Percentiles rank a stretch among this genome's conserved stretches.
These are phyloP conservation scores for Plasmopara viticola DNA, from an alignment of 352 stramenopile species.

Conservation along the genomic window DNA sequence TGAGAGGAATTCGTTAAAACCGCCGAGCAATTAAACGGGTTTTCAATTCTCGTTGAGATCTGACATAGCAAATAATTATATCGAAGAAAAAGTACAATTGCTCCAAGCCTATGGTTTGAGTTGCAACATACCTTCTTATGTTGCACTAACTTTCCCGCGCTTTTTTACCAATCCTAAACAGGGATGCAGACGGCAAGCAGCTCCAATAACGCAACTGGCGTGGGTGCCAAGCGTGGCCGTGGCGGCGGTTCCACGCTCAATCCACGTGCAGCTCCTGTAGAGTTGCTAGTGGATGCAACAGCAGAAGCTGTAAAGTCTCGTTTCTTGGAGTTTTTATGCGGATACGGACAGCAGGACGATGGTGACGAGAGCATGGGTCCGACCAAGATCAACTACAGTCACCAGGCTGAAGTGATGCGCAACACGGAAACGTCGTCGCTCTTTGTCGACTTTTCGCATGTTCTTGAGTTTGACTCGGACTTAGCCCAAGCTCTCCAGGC, in stretches of 20 bases:
- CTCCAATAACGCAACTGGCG: slow-evolving; percentile 6
- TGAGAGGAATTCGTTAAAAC: no score
- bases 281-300: slow-evolving; percentile 62
- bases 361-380: slow-evolving; percentile 10
- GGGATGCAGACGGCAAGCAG: slow-evolving; percentile 12
- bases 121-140: background rate
- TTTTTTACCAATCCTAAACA: slow-evolving; percentile 9
- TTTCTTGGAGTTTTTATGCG: slow-evolving; percentile 79
- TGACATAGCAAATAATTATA: no score
- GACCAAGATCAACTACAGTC: slow-evolving; percentile 66
- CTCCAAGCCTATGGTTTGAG: no score
- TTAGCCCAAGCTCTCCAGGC: slow-evolving; percentile 77
- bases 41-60: no score
- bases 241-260: slow-evolving; percentile 36
- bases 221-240: slow-evolving; percentile 35
- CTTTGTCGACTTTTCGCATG: slow-evolving; percentile 83
- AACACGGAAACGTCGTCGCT: slow-evolving; percentile 83
- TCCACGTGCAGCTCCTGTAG: slow-evolving; percentile 29
- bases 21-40: no score
- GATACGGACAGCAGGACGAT: slow-evolving; percentile 52
- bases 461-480: slow-evolving; percentile 78
- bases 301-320: slow-evolving; percentile 78
- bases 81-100: no score
- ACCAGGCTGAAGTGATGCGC: slow-evolving; percentile 84
- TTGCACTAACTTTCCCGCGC: slow-evolving; percentile 2